Percentiles rank a stretch among this genome's conserved stretches.
Conservation (phyloP, 2,329 filamentous ascomycete genomes). For the Clathrospora elynae region DNA sequence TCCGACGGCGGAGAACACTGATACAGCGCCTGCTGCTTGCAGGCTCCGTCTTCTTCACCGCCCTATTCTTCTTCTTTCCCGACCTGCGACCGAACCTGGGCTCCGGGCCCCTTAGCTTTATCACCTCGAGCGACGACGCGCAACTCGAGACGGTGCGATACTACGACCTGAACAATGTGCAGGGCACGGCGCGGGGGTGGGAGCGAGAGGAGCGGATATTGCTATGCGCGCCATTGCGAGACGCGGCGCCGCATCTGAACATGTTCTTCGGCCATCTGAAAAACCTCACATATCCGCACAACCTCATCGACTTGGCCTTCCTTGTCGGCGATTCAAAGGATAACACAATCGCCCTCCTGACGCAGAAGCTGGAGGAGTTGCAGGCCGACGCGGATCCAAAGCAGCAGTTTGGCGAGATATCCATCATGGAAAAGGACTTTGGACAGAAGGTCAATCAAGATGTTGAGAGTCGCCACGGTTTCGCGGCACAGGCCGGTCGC, state of each 20-base stretch:
- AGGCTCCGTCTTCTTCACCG: constrained; percentile 61
- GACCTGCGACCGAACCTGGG: constrained; percentile 70
- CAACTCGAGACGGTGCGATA: constrained; percentile 95
- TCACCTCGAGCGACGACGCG: constrained; percentile 69
- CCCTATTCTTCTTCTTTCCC: constrained; percentile 75
- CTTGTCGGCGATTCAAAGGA: constrained; percentile 98
- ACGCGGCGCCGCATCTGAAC: constrained; percentile 85
- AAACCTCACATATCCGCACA: constrained; percentile 96
- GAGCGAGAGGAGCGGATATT: constrained; percentile 94
- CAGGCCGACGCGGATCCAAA: constrained; percentile 80
- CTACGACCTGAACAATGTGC: constrained; percentile 90
- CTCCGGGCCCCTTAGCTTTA: constrained; percentile 69
- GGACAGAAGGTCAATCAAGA: constrained; percentile 97
- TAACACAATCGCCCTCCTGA: constrained; percentile 76
- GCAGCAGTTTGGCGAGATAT: constrained; percentile 91
- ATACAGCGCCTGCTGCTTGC: constrained; percentile 68
- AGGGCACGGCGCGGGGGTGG: constrained; percentile 92
- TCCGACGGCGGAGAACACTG: constrained; percentile 74
- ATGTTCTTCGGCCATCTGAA: constrained; percentile 99
- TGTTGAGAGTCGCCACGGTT: constrained; percentile 95
- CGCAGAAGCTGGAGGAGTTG: constrained; percentile 74
- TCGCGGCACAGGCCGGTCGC: constrained; percentile 90
- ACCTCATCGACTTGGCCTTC: constrained; percentile 94
- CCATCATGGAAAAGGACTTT: constrained; percentile 98
- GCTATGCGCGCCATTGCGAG: constrained; percentile 89